Evolutionary conservation across 75 land plant species (phyloP), one percentile per base, ranked within the genome.

Genomic region (Sequoiadendron giganteum): DNA sequence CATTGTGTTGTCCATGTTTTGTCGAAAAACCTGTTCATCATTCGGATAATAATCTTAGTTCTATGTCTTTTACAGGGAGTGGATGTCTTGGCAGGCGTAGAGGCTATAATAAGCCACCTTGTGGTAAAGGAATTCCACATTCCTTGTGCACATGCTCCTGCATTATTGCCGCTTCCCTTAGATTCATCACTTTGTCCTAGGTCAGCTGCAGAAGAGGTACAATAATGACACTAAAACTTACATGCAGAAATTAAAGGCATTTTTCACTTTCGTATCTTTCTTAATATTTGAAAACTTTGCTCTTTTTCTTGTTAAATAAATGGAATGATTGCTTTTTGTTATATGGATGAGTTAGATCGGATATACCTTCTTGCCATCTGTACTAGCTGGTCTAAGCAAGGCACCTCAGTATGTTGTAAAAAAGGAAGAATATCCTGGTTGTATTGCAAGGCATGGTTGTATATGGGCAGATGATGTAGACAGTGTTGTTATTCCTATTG

Each of bases 111-210:
- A 77, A 97, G 99, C 87, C 98, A 97, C 90, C 92, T 94, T 88
- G 92, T 97, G 54, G 99, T 97, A 48, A 87, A 91, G 89, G 92
- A 93, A 77, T 96, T 96, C 80, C 92, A 90, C 55, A 93, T 97
- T n/a, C 99, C 99, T 47, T 96, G 97, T 91, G 99, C 99, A 19
- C 99, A 97, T 94, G 99, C 99, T 56, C 99, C 98, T 88, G 99
- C 99, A 34, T 78, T 96, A 43, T 86, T 90, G 42, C 95, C 99
- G 42, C 65, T 91, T 88, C 96, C 98, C 49, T 85, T 95, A 43
- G 93, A 90, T 77, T 75, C 88, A 3, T 90, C 89, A 28, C 70
- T 97, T 54, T 92, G 91, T 80, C 99, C 99, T 36, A 94, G 92
- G 89, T 97, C 99, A 80, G 98, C 99, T 83, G 98, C 99, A 70